Evolutionary conservation across 495 filamentous ascomycete genomes (phyloP).

Genomic region (Cercophora scortea): DNA sequence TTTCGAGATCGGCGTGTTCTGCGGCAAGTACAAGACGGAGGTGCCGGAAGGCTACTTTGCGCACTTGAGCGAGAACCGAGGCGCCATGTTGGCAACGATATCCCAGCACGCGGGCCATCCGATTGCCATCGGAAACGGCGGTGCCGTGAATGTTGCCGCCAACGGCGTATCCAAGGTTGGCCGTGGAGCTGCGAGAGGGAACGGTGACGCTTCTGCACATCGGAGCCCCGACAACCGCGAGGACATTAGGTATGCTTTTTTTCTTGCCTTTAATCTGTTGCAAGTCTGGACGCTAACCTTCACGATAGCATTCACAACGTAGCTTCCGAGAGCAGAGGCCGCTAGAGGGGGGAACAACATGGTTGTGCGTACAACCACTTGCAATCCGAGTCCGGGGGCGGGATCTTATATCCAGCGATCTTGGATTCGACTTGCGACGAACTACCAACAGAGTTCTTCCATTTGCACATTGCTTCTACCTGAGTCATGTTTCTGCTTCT

Average conservation of each 20-base stretch:
- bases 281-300: background rate
- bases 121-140: background rate
- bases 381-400: no score
- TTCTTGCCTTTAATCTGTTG: background rate
- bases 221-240: conserved; percentile 17
- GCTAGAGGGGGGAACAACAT: background rate
- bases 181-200: background rate
- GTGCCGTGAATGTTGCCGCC: background rate
- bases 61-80: conserved; percentile 68
- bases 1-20: conserved; percentile 97
- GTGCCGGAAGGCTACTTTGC: conserved; percentile 81
- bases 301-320: background rate
- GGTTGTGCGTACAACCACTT: no score
- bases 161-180: background rate
- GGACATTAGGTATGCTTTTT: conserved; percentile 21
- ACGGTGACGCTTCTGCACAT: background rate
- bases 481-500: no score
- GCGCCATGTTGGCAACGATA: conserved; percentile 46
- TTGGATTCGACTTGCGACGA: no score
- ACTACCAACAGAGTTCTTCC: no score
- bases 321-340: background rate
- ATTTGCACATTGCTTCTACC: no score
- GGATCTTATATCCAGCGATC: no score
- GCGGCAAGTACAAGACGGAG: conserved; percentile 79
- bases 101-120: background rate